Percentiles rank a stretch among this genome's conserved stretches.
Evolutionary conservation across 2,329 filamentous ascomycete genomes (phyloP).

Genomic region (Talaromyces islandicus): DNA sequence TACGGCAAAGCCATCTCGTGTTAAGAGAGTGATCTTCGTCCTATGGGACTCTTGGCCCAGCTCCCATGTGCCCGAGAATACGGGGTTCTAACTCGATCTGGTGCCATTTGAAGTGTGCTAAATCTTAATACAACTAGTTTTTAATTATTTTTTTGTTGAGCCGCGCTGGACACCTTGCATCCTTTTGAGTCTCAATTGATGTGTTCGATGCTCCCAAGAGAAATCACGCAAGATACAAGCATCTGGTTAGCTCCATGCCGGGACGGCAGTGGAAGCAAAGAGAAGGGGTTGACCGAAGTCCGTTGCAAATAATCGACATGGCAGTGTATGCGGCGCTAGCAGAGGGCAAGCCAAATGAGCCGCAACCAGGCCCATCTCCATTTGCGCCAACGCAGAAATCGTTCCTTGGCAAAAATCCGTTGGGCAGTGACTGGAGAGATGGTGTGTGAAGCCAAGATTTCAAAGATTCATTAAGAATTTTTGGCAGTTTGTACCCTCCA

Average conservation of each 20-base stretch:
- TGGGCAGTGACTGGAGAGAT: not conserved
- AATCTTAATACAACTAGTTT: too few species aligned
- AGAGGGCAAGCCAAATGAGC: not conserved
- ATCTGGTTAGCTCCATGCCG: not conserved
- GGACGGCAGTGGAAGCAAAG: not conserved
- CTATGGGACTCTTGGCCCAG: slow-evolving; percentile 2
- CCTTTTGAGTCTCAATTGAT: not conserved
- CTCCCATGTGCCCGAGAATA: not conserved
- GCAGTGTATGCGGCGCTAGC: not conserved
- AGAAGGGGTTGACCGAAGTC: not conserved
- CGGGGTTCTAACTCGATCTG: not conserved
- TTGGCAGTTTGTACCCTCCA: not conserved
- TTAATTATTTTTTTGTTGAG: not conserved
- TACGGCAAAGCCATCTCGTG: not conserved
- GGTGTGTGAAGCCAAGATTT: not conserved
- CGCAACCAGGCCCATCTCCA: not conserved
- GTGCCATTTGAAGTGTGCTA: not conserved
- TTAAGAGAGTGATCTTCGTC: not conserved
- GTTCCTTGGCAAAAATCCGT: not conserved
- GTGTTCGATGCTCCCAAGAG: not conserved
- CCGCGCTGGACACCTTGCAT: not conserved
- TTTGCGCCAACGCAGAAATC: not conserved
- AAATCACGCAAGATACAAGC: not conserved
- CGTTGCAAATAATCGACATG: not conserved
- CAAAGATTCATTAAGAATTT: not conserved